phyloP scores from a whole-genome alignment of 192 early-diverging fungal genomes.

The Coemansia sp. region DNA sequence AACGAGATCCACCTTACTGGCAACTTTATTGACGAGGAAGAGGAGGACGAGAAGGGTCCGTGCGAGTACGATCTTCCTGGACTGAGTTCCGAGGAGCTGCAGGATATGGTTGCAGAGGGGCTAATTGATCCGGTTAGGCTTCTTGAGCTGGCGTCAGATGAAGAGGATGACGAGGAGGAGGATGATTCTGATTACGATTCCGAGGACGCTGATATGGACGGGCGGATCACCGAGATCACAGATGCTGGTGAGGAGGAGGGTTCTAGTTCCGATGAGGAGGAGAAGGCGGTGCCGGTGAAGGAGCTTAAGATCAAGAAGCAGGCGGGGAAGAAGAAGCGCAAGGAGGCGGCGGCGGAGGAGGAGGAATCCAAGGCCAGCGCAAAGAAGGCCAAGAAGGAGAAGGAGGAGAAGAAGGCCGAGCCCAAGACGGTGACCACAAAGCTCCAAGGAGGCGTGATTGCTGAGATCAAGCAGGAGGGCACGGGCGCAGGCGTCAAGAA shows the following conservation, averaged over 20 bases:
- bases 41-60: slow-evolving; percentile 40
- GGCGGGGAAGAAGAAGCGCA: slow-evolving; percentile 38
- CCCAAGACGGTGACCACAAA: slow-evolving; percentile 53
- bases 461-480: slow-evolving; percentile 76
- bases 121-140: slow-evolving; percentile 28
- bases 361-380: slow-evolving; percentile 16
- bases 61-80: slow-evolving; percentile 34
- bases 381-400: slow-evolving; percentile 42
- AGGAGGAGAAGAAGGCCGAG: slow-evolving; percentile 29
- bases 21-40: slow-evolving; percentile 55
- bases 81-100: slow-evolving; percentile 29
- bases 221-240: slow-evolving; percentile 43
- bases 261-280: slow-evolving; percentile 31
- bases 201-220: slow-evolving; percentile 50
- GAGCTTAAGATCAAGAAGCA: slow-evolving; percentile 58
- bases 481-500: slow-evolving; percentile 64
- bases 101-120: slow-evolving; percentile 37
- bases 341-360: slow-evolving; percentile 13
- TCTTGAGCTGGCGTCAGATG: slow-evolving; percentile 3
- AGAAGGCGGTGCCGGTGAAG: slow-evolving; percentile 19
- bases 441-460: slow-evolving; percentile 73
- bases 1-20: slow-evolving; percentile 51
- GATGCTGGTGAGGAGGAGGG: slow-evolving; percentile 49
- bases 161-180: slow-evolving; percentile 45
- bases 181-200: slow-evolving; percentile 28